phyloP scores from a whole-genome alignment of 805 yeast species.

The Metschnikowia lunata region DNA sequence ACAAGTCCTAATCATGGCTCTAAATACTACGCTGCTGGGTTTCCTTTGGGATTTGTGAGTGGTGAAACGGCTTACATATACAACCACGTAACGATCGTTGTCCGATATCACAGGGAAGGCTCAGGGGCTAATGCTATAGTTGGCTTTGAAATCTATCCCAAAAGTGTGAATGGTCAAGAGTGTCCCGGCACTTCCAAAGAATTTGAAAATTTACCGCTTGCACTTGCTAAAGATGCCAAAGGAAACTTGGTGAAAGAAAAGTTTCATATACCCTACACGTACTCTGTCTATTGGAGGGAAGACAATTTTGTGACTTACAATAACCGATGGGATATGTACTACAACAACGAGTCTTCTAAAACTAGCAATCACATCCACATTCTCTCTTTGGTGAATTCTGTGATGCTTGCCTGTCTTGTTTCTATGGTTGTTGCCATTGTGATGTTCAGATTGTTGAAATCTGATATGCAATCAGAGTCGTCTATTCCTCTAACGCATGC shows the following conservation, averaged over 20 bases:
- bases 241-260: constrained; percentile 24
- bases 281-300: constrained; percentile 86
- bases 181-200: constrained; percentile 74
- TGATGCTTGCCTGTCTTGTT: constrained; percentile 57
- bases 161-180: constrained; percentile 58
- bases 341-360: constrained; percentile 48
- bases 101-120: constrained; percentile 56
- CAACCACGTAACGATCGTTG: constrained; percentile 78
- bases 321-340: constrained; percentile 70
- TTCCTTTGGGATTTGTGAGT: constrained; percentile 71
- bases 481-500: constrained; percentile 14
- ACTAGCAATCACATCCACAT: constrained; percentile 58
- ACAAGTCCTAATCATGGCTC: constrained; percentile 51
- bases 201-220: constrained; percentile 53
- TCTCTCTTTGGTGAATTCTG: constrained; percentile 69
- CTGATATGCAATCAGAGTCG: constrained; percentile 42
- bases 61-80: constrained; percentile 57
- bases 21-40: constrained; percentile 80
- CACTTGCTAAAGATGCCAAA: constrained; percentile 25
- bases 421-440: constrained; percentile 64
- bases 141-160: constrained; percentile 88
- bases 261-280: constrained; percentile 67
- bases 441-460: constrained; percentile 49
- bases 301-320: constrained; percentile 62
- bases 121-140: constrained; percentile 55